Percentiles rank a stretch among this genome's conserved stretches.
phyloP scores from a whole-genome alignment of 2,329 filamentous ascomycete species.

The Paramyrothecium roridum region DNA sequence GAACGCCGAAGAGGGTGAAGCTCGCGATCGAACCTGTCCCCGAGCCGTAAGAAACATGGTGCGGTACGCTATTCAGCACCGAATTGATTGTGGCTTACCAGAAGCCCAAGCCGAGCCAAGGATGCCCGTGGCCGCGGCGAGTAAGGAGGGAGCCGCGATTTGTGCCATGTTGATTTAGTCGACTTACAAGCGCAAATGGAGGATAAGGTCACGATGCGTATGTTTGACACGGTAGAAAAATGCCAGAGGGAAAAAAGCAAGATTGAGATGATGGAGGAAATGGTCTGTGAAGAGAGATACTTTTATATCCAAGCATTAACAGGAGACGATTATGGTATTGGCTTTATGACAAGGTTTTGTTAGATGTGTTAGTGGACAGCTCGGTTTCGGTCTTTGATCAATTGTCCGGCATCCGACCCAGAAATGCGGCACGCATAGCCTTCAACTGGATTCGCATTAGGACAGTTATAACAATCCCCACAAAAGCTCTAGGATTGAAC shows the following conservation, averaged over 20 bases:
- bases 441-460: too few species aligned
- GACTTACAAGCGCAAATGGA: not conserved
- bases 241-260: too few species aligned
- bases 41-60: slow-evolving; percentile 2
- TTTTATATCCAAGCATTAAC: not conserved
- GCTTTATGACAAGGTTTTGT: not conserved
- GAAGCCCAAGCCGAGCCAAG: slow-evolving; percentile 33
- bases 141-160: slow-evolving; percentile 22
- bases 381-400: too few species aligned
- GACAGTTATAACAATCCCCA: too few species aligned
- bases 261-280: too few species aligned
- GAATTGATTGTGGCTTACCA: slow-evolving; percentile 17
- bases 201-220: too few species aligned
- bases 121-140: slow-evolving; percentile 34
- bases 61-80: not conserved
- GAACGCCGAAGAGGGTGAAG: slow-evolving; percentile 31
- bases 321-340: not conserved
- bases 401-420: too few species aligned
- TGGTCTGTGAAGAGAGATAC: too few species aligned
- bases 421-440: not conserved
- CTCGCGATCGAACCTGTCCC: slow-evolving; percentile 29
- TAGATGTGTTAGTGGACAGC: too few species aligned
- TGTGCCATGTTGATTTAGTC: slow-evolving; percentile 9
- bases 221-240: too few species aligned
- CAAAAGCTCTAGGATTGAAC: too few species aligned